Base-by-base conservation (phyloP, 2,329 filamentous ascomycete genomes). In the Penicillium corylophilum region DNA sequence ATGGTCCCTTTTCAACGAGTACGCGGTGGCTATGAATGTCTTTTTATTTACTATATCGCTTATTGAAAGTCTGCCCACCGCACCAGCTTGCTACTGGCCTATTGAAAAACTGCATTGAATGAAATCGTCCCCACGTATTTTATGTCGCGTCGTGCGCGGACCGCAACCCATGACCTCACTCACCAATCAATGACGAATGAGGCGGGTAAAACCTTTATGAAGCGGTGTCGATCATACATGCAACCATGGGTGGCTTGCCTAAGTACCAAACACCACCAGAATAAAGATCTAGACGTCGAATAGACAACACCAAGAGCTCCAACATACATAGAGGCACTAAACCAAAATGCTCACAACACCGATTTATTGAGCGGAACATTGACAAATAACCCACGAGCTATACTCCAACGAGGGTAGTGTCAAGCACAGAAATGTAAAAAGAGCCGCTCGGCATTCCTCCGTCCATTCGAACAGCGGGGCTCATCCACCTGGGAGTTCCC, bases 381-480 rank as follows among this genome's bases (percentile, higher is more conserved):
- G 51, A 52, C 48, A 54, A 52, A 57, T 57, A 36, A 13, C 20
- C 28, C 13, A 15, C 31, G 16, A 22, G 38, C 6, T 20, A 7
- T 4, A 4, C 4, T 10, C 18, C 20, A 13, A 16, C 15, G 39
- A 18, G 44, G 38, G 46, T 26, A 24, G 18, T 10, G 20, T 44
- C 46, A 10, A 28, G 9, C 15, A 38, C 18, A n/a, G 8, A 31
- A n/a, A 16, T 33, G 15, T 18, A 18, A 7, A 4, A 3, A 18
- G 33, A 36, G 33, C 4, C 12, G 15, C 20, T 40, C 38, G 20
- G 38, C 15, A 24, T 41, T 38, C 31, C 28, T 50, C 50, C 40
- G 20, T 41, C 36, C 39, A 24, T 24, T 4, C 33, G 5, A 36
- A 36, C 33, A 45, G 40, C 15, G 45, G 54, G 40, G 28, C 51